Evolutionary conservation across 352 stramenopile genomes (phyloP).

Genomic region (Pythium grandisporangium): DNA sequence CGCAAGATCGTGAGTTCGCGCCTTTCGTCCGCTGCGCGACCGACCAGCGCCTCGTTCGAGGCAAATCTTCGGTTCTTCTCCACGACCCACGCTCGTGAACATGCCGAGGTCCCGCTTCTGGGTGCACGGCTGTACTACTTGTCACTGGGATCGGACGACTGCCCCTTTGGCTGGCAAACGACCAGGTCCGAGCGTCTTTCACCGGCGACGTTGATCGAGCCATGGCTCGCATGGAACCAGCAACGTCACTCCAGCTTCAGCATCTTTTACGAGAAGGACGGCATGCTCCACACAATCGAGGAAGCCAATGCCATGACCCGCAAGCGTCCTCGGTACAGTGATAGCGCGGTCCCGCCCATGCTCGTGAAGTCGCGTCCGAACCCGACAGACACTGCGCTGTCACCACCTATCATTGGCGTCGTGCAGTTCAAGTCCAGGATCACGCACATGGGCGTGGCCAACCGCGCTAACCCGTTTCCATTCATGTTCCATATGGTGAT

Average conservation of each 20-base stretch:
- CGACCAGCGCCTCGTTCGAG: background rate
- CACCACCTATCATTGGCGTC: conserved; percentile 36
- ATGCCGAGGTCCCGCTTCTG: conserved; percentile 28
- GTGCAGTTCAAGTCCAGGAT: conserved; percentile 52
- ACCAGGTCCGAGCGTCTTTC: conserved; percentile 7
- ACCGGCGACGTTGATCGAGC: background rate
- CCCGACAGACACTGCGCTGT: too few species aligned
- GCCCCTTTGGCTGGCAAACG: conserved; percentile 27
- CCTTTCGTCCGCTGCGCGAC: conserved; percentile 1
- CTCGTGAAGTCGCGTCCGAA: too few species aligned
- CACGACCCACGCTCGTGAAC: conserved; percentile 22
- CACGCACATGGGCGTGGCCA: conserved; percentile 31
- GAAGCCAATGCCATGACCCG: conserved; percentile 8
- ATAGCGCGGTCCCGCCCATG: background rate
- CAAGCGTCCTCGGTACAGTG: conserved; percentile 1
- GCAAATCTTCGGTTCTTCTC: conserved; percentile 29
- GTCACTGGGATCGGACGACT: conserved; percentile 40
- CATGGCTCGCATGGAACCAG: conserved; percentile 14
- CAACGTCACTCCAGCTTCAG: conserved; percentile 13
- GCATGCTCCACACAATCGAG: conserved; percentile 7
- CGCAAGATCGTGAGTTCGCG: background rate
- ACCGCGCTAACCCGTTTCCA: conserved; percentile 35
- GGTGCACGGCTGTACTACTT: conserved; percentile 50
- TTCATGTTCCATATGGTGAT: conserved; percentile 61
- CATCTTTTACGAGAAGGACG: conserved; percentile 5